These are phyloP conservation scores for Geosmithia flava DNA, from an alignment of 2,329 filamentous ascomycete species.

Conservation along the genomic window DNA sequence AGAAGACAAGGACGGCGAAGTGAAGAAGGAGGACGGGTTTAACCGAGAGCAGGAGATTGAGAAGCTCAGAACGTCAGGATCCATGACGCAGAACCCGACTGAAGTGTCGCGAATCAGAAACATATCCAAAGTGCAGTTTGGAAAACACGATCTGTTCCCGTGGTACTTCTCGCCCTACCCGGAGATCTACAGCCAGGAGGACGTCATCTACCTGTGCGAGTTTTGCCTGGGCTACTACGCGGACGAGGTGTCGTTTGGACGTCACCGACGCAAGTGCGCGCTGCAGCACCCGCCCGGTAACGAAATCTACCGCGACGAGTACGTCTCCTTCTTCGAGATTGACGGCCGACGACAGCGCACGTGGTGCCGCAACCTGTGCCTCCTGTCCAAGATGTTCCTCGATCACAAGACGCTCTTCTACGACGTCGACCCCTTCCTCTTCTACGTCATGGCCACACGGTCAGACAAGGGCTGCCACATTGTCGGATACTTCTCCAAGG, in stretches of 20 bases:
- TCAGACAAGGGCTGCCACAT: slow-evolving; percentile 87
- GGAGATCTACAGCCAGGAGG: slow-evolving; percentile 73
- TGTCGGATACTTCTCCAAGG: slow-evolving; percentile 99
- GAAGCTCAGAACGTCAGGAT: slow-evolving; percentile 84
- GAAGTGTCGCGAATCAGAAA: slow-evolving; percentile 95
- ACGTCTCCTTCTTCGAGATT: slow-evolving; percentile 93
- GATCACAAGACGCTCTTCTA: slow-evolving; percentile 99
- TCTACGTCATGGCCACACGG: slow-evolving; percentile 92
- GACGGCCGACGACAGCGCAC: slow-evolving; percentile 88
- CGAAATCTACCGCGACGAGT: slow-evolving; percentile 92
- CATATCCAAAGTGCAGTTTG: slow-evolving; percentile 88
- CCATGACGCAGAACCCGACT: slow-evolving; percentile 97
- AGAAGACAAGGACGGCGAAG: slow-evolving; percentile 34
- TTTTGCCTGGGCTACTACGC: slow-evolving; percentile 91
- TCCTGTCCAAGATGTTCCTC: slow-evolving; percentile 91
- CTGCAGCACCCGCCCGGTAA: slow-evolving; percentile 90
- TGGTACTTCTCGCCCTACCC: slow-evolving; percentile 99
- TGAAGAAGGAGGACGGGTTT: slow-evolving; percentile 42
- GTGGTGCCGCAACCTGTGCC: slow-evolving; percentile 91
- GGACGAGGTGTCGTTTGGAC: slow-evolving; percentile 66
- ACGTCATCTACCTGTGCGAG: slow-evolving; percentile 93
- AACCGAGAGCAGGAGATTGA: slow-evolving; percentile 89
- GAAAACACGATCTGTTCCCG: slow-evolving; percentile 79
- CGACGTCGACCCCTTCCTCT: slow-evolving; percentile 97
- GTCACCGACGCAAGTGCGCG: slow-evolving; percentile 83